Percentiles rank a stretch among this genome's conserved stretches.
These are phyloP conservation scores for Pseudonectria foliicola DNA, from an alignment of 2,329 filamentous ascomycete species.

Conservation along the genomic window DNA sequence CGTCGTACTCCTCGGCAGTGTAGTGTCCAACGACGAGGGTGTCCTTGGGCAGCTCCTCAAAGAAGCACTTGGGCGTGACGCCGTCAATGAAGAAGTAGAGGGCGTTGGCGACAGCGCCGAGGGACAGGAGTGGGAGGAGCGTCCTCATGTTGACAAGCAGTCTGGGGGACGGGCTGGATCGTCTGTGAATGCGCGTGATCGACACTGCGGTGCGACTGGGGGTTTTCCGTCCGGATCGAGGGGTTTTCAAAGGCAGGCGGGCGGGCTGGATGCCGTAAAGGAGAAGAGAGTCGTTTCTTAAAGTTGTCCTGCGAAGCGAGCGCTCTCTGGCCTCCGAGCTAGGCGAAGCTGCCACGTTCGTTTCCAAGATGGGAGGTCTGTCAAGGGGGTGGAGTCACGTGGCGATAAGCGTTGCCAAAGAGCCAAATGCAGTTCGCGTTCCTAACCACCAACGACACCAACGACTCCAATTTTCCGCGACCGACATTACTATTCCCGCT, in stretches of 20 bases:
- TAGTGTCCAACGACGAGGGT: slow-evolving; percentile 94
- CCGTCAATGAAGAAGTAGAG: slow-evolving; percentile 96
- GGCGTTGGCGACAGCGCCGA: slow-evolving; percentile 63
- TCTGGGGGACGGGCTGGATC: background rate
- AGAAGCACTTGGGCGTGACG: slow-evolving; percentile 85
- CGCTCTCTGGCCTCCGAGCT: slow-evolving; percentile 6
- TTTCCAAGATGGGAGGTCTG: slow-evolving; percentile 29
- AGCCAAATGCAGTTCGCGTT: slow-evolving; percentile 5
- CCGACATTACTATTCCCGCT: too few relatives aligned
- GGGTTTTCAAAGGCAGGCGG: too few relatives aligned
- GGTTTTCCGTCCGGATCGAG: background rate
- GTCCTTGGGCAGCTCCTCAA: slow-evolving; percentile 95
- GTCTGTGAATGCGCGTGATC: background rate
- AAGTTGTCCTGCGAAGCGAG: slow-evolving; percentile 11
- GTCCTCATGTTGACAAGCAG: slow-evolving; percentile 43
- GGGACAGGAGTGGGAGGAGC: slow-evolving; percentile 58
- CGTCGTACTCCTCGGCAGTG: slow-evolving; percentile 76
- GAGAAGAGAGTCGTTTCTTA: slow-evolving; percentile 3
- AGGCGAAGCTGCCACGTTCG: slow-evolving; percentile 47
- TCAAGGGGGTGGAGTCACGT: slow-evolving; percentile 30
- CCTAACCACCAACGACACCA: background rate
- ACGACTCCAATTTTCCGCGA: slow-evolving; percentile 8
- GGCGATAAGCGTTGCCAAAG: slow-evolving; percentile 13
- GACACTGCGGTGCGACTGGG: background rate
- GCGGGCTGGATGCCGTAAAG: background rate